Evolutionary conservation across 352 stramenopile genomes (phyloP), one percentile per base, ranked within the genome.

Genomic region (Phytophthora fragariae): DNA sequence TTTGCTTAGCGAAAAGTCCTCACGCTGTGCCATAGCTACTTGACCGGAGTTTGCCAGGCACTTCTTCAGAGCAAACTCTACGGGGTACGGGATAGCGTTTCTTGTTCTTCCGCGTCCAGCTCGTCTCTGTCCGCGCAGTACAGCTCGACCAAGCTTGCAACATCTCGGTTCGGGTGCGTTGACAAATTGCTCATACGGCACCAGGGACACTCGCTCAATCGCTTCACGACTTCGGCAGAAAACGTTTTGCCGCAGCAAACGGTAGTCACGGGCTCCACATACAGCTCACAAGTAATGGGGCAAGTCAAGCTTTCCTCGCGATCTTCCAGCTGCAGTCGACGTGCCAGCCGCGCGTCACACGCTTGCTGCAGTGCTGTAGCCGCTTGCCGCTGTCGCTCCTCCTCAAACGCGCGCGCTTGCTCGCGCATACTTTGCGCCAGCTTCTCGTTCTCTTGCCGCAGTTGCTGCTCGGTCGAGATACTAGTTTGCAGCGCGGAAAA

Each of bases 201-300:
- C 62, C 52, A 69, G 10, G 62, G 62, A 15, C 62, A 69, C 52
- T 31, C 37, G 7, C 35, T 27, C 50, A 61, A 21, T 46, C 33
- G 35, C 14, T 46, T 19, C 12, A 62, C 17, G 4, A 55, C 50
- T 24, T 53, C 62, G 2, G 41, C 52, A n/a, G 62, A 69, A 46
- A 69, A 69, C 9, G 62, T 69, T 55, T 69, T 69, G 17, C 62
- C 62, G 27, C 62, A 69, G 62, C 62, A 69, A 54, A 69, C 24
- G 37, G 62, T 69, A 14, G 52, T 69, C 52, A 44, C 27, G 11
- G 52, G 62, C 10, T 62, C 62, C 52, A 39, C 39, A 37, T 69
- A 69, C 24, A 69, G 21, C 0, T 62, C 50, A 12, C 44, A 46
- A 21, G 37, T 69, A 24, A 69, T 69, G 2, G 62, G 62, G 37